Conservation (phyloP, 108 stramenopile species). For the Aurantiochytrium sp. region DNA sequence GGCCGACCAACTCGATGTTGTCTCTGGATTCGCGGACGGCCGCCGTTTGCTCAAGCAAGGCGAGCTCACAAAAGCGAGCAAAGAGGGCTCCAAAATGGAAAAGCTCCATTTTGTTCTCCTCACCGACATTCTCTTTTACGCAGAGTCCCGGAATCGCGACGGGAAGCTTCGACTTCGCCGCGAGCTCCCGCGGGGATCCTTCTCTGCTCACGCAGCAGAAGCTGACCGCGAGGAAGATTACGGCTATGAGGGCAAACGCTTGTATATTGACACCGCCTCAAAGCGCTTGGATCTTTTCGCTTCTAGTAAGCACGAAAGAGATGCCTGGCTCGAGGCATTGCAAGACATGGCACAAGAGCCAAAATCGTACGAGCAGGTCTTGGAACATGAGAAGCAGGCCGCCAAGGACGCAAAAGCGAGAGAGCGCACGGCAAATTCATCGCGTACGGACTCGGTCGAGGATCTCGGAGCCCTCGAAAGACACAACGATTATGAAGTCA, state of each 20-base stretch:
- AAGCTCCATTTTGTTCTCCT: not conserved
- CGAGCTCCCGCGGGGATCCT: not conserved
- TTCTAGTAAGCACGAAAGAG: not conserved
- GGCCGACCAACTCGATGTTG: not conserved
- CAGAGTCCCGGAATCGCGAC: not conserved
- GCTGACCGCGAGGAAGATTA: not conserved
- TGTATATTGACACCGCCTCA: not conserved
- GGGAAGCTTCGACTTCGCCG: not conserved
- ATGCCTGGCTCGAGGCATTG: not conserved
- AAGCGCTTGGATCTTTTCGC: not conserved
- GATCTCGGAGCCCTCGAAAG: not conserved
- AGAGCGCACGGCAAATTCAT: not conserved
- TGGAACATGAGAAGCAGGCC: not conserved
- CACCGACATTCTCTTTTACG: not conserved
- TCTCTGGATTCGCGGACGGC: not conserved
- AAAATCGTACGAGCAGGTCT: not conserved
- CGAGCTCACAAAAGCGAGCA: not conserved
- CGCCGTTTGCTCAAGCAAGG: not conserved
- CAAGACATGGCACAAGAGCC: not conserved
- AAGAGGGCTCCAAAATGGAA: not conserved
- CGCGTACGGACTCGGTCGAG: not conserved
- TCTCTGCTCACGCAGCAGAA: not conserved
- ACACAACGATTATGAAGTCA: not conserved
- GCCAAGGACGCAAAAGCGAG: not conserved
- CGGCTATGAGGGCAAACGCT: not conserved